Conservation (phyloP, 768 basidiomycete genomes). For the Amanita thiersii region DNA sequence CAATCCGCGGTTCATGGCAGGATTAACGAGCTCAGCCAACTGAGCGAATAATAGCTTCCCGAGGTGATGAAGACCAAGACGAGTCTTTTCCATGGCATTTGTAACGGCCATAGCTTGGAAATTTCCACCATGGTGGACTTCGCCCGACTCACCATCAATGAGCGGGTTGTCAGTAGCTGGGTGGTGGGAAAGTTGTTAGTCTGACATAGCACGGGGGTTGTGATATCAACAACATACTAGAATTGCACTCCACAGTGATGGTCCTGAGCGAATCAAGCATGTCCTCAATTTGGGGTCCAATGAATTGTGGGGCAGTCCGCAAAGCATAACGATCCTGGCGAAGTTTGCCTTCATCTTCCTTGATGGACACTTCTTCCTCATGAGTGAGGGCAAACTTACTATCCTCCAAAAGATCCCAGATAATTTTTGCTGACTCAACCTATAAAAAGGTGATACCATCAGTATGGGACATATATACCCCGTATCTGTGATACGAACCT, state of each 20-base stretch:
- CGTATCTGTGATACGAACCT: too few species aligned
- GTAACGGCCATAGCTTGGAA: slow-evolving; percentile 87
- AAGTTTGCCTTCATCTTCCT: slow-evolving; percentile 64
- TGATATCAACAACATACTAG: slow-evolving; percentile 39
- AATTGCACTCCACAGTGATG: slow-evolving; percentile 72
- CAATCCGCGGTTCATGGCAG: slow-evolving; percentile 72
- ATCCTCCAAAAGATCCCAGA: slow-evolving; percentile 61
- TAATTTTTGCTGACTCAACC: slow-evolving; percentile 65
- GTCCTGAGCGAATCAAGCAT: slow-evolving; percentile 56
- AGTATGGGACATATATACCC: too few species aligned
- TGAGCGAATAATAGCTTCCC: slow-evolving; percentile 67
- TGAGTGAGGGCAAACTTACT: slow-evolving; percentile 57
- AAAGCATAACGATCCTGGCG: slow-evolving; percentile 77
- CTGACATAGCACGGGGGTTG: background rate
- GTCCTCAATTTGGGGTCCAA: slow-evolving; percentile 83
- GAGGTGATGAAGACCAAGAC: slow-evolving; percentile 60
- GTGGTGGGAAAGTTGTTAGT: slow-evolving; percentile 8
- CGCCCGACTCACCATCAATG: slow-evolving; percentile 56
- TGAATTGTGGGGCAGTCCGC: slow-evolving; percentile 74
- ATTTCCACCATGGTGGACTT: slow-evolving; percentile 77
- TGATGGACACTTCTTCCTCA: slow-evolving; percentile 68
- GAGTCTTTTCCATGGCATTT: slow-evolving; percentile 84
- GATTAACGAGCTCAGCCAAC: slow-evolving; percentile 64
- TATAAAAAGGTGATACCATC: slow-evolving; percentile 16
- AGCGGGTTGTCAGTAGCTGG: slow-evolving; percentile 85